Evolutionary conservation across 768 basidiomycete genomes (phyloP).

Genomic region (Antrodiella citrinella): DNA sequence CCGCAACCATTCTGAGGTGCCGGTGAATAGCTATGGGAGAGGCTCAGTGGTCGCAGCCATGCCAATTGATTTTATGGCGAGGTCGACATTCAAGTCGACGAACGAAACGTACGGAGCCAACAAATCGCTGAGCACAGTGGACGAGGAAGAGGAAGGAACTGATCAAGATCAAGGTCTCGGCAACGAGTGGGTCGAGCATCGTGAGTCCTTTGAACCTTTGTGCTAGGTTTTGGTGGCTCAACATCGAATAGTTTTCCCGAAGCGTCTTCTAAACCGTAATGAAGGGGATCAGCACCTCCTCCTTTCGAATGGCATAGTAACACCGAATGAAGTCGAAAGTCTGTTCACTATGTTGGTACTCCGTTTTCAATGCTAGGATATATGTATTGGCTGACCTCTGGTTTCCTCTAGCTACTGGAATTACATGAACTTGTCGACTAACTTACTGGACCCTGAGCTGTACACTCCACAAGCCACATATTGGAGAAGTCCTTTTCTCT

Average conservation of each 20-base stretch:
- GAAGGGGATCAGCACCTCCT: too few relatives aligned
- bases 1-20: neutral
- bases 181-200: conserved; percentile 57
- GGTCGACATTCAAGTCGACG: conserved; percentile 44
- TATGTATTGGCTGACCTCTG: neutral
- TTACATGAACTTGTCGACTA: conserved; percentile 72
- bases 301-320: conserved; percentile 53
- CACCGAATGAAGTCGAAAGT: conserved; percentile 56
- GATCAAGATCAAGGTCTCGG: conserved; percentile 55
- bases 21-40: conserved; percentile 10
- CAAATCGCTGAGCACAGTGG: conserved; percentile 22
- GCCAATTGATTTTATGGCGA: conserved; percentile 74
- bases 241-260: conserved; percentile 17
- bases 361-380: too few relatives aligned
- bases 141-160: conserved; percentile 32
- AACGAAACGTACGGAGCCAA: conserved; percentile 10
- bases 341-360: conserved; percentile 70
- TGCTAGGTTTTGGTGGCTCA: conserved; percentile 25
- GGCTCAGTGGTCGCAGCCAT: conserved; percentile 34
- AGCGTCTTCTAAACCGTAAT: too few relatives aligned
- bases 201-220: conserved; percentile 28
- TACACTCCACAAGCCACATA: conserved; percentile 80
- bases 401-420: conserved; percentile 52
- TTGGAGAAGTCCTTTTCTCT: conserved; percentile 82
- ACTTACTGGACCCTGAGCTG: conserved; percentile 70